Conservation (phyloP, 2,329 filamentous ascomycete species). For the Epichloe scottii region DNA sequence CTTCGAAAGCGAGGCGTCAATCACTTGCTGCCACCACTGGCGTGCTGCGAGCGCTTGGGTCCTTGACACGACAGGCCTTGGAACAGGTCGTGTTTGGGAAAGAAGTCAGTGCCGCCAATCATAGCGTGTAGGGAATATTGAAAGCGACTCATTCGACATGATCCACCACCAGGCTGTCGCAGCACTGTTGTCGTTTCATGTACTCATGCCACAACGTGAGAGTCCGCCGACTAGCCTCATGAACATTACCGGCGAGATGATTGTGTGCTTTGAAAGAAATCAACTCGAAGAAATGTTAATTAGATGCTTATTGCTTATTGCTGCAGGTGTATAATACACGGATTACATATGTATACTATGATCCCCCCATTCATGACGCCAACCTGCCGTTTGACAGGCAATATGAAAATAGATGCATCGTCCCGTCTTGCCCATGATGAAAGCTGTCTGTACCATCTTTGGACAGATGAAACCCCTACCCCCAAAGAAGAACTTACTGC, state of each 20-base stretch:
- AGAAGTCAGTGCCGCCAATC: no score
- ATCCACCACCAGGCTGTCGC: no score
- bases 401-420: not conserved
- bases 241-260: no score
- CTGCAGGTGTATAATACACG: not conserved
- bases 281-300: not conserved
- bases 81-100: not conserved
- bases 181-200: no score
- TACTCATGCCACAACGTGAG: no score
- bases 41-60: constrained; percentile 59
- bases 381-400: not conserved
- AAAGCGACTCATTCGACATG: not conserved
- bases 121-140: not conserved
- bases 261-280: no score
- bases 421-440: not conserved
- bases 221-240: no score
- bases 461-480: not conserved
- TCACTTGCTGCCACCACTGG: constrained; percentile 56
- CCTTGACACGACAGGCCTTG: constrained; percentile 42
- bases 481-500: not conserved
- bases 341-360: constrained; percentile 3
- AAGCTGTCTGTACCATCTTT: not conserved
- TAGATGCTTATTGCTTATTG: not conserved
- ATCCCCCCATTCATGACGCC: constrained; percentile 2
- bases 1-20: constrained; percentile 41